Evolutionary conservation across 345 rosid species (phyloP).

Genomic region (Linum usitatissimum): DNA sequence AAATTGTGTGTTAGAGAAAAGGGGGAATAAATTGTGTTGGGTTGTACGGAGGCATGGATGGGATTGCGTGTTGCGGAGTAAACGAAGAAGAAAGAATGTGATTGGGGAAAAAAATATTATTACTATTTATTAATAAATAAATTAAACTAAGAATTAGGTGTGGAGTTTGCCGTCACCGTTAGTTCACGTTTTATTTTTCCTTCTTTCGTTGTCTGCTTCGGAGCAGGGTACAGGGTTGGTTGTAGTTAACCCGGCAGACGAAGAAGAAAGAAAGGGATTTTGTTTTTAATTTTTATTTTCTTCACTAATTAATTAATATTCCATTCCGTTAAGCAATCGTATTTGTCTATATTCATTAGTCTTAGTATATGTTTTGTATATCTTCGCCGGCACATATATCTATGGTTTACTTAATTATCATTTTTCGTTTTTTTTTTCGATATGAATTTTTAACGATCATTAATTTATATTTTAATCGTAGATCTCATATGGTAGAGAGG

Average conservation of each 20-base stretch:
- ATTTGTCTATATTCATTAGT: no score
- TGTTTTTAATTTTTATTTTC: neutral
- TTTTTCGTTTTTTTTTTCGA: no score
- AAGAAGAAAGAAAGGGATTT: neutral
- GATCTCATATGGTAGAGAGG: no score
- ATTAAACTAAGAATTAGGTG: neutral
- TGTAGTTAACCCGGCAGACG: slow-evolving; percentile 3
- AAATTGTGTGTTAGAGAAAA: no score
- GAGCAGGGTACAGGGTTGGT: slow-evolving; percentile 6
- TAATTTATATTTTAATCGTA: no score
- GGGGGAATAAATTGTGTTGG: neutral
- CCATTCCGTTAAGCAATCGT: no score
- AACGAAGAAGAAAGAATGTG: neutral
- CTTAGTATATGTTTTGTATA: no score
- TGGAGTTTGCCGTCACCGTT: neutral
- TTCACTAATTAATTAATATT: neutral
- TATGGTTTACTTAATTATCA: no score
- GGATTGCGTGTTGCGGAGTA: neutral
- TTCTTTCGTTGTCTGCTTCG: neutral
- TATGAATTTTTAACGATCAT: no score
- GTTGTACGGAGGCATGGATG: neutral
- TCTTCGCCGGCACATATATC: no score
- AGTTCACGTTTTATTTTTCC: neutral
- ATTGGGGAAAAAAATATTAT: neutral
- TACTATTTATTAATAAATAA: no score